Evolutionary conservation across 2,329 filamentous ascomycete genomes (phyloP), one percentile per base, ranked within the genome.

Genomic region (Colletotrichum trifolii): DNA sequence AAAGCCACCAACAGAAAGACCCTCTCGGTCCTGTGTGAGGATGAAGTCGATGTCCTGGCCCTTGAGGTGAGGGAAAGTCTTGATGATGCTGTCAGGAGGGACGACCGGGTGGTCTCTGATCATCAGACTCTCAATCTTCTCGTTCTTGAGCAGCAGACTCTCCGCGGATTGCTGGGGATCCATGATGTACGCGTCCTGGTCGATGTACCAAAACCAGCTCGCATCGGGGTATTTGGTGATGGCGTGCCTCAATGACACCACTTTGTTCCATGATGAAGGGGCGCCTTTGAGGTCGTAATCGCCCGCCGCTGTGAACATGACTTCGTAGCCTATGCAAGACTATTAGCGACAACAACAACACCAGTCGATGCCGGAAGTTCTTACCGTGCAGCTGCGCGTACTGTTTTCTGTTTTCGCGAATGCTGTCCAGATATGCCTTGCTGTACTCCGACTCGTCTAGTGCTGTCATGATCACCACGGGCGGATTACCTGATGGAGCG

Each of bases 21-120:
- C 94, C 40, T 92, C 90, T 52, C 86, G 87, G 74, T 99, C 96
- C 78, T 97, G 94, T 7, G 92, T 91, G 42, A 97, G 76, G 43
- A 97, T 85, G 12, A 98, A 83, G 69, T 97, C 92, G 46, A 97
- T 89, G 60, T 94, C 87, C 48, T 91, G 84, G 40, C 89, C 90
- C 67, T 88, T 89, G n/a, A 97, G 82, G 73, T 97, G 90, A 13
- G 86, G 82, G 75, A 97, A 97, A 0, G 96, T 98, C 82, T 92
- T 95, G 80, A 99, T 98, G 71, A 99, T 94, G 79, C 93, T 97
- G 79, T 97, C 93, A 0, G 96, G 96, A 2, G 95, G 96, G 8
- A 98, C 95, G 54, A 99, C 89, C 6, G 96, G 88, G 58, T 89
- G 85, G 76, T 97, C 92, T 75, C 89, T 91, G 71, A 96, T 87